Conservation (phyloP, 768 basidiomycete species). For the Tricholoma flavovirens region DNA sequence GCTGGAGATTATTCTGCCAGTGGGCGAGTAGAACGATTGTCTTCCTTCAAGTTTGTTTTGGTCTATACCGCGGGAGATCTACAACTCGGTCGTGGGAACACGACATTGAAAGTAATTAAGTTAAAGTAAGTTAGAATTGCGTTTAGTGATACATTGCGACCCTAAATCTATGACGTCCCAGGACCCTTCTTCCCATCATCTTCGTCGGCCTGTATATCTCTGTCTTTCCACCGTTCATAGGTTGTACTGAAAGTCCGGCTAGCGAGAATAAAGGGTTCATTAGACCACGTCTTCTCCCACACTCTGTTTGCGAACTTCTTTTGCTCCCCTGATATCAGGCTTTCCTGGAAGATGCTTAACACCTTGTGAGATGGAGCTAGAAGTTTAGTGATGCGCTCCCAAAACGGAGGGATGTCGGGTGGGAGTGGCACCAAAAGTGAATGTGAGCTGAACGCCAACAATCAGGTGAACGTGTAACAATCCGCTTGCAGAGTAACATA, state of each 20-base stretch:
- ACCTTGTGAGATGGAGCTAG: constrained; percentile 52
- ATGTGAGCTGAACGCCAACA: constrained; percentile 29
- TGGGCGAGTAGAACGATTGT: too few relatives aligned
- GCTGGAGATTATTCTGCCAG: neutral
- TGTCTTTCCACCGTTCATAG: constrained; percentile 43
- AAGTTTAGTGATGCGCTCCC: constrained; percentile 46
- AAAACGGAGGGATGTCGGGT: constrained; percentile 47
- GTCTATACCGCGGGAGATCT: too few relatives aligned
- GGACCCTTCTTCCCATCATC: constrained; percentile 27
- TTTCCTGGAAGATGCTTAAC: constrained; percentile 47
- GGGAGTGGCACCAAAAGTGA: constrained; percentile 58
- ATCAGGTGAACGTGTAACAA: neutral
- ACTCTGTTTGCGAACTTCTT: constrained; percentile 49
- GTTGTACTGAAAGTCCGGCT: constrained; percentile 33
- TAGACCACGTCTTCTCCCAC: constrained; percentile 59
- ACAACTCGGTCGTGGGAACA: constrained; percentile 1
- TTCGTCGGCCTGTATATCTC: constrained; percentile 32
- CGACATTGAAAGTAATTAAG: neutral
- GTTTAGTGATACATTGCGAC: neutral
- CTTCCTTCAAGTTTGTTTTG: too few relatives aligned
- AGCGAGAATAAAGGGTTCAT: constrained; percentile 52
- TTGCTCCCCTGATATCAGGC: constrained; percentile 53
- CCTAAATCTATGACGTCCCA: constrained; percentile 4
- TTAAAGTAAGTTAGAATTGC: too few relatives aligned
- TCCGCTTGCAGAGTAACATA: constrained; percentile 18